These are phyloP conservation scores for Termitomyces sp. DNA, from an alignment of 768 basidiomycete species.

Conservation along the genomic window DNA sequence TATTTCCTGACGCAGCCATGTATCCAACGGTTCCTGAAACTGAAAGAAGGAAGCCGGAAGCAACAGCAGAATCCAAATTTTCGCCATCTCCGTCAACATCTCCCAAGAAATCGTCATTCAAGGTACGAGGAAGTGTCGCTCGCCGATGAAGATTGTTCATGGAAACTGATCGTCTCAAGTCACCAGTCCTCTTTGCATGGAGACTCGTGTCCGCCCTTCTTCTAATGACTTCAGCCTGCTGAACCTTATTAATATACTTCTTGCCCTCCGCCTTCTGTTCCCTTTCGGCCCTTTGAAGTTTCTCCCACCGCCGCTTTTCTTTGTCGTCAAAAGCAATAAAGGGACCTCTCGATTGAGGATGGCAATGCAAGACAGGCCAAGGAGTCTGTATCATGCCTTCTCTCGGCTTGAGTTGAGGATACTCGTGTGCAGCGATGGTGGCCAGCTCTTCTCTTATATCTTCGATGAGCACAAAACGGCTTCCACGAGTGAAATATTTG, in stretches of 20 bases:
- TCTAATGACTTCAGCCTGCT: conserved; percentile 32
- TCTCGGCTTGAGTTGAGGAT: conserved; percentile 50
- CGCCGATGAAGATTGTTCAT: conserved; percentile 72
- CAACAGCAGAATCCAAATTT: conserved; percentile 53
- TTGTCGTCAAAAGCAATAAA: conserved; percentile 74
- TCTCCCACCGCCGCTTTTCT: conserved; percentile 68
- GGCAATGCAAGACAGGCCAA: conserved; percentile 85
- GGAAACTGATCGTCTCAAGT: conserved; percentile 72
- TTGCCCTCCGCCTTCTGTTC: conserved; percentile 39
- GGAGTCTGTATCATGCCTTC: conserved; percentile 49
- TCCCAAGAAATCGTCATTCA: conserved; percentile 23
- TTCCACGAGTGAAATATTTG: conserved; percentile 75
- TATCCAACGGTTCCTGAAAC: conserved; percentile 57
- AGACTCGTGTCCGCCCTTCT: conserved; percentile 34
- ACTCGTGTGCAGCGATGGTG: conserved; percentile 84
- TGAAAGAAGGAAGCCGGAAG: conserved; percentile 70
- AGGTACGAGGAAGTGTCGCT: conserved; percentile 27
- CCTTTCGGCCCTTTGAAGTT: conserved; percentile 42
- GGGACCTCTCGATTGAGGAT: conserved; percentile 69
- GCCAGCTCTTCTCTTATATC: conserved; percentile 82
- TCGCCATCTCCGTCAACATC: conserved; percentile 43
- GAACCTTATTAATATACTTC: conserved; percentile 27
- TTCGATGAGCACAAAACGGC: conserved; percentile 87
- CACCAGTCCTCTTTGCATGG: conserved; percentile 33
- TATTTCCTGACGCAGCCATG: conserved; percentile 93